These are phyloP conservation scores for Hirschfeldia incana DNA, from an alignment of 345 rosid species.

Conservation along the genomic window DNA sequence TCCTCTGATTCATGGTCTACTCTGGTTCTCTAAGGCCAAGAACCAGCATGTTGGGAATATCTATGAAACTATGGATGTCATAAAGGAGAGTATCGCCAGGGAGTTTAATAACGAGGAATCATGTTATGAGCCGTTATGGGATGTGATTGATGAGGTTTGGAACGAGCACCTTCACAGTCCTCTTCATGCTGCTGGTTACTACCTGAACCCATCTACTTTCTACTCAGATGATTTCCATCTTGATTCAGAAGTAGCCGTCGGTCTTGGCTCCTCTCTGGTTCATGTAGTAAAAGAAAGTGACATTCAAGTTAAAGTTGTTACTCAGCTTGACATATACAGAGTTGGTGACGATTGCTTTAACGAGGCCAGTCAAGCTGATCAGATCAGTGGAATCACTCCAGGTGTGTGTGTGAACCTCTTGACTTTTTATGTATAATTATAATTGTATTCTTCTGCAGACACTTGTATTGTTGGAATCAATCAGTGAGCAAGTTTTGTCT, in stretches of 20 bases:
- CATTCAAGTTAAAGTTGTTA: slow-evolving; percentile 34
- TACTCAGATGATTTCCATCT: slow-evolving; percentile 49
- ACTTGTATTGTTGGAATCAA: background rate
- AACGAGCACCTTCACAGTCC: slow-evolving; percentile 50
- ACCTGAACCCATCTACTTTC: slow-evolving; percentile 55
- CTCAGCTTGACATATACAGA: slow-evolving; percentile 49
- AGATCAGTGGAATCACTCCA: slow-evolving; percentile 43
- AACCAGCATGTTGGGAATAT: slow-evolving; percentile 53
- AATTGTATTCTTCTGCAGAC: background rate
- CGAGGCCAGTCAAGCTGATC: slow-evolving; percentile 44
- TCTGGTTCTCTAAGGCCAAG: slow-evolving; percentile 38
- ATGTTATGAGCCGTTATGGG: slow-evolving; percentile 50
- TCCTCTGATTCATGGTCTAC: slow-evolving; percentile 47
- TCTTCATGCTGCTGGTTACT: slow-evolving; percentile 69
- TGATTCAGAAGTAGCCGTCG: slow-evolving; percentile 51
- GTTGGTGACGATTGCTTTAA: slow-evolving; percentile 43
- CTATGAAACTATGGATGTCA: slow-evolving; percentile 64
- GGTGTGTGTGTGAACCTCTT: slow-evolving; percentile 40
- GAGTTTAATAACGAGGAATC: slow-evolving; percentile 33
- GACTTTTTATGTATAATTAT: background rate
- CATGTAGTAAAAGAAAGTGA: slow-evolving; percentile 39
- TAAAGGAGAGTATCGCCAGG: slow-evolving; percentile 51
- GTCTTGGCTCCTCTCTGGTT: slow-evolving; percentile 45
- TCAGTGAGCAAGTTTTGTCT: background rate
- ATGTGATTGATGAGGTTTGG: slow-evolving; percentile 65